Evolutionary conservation across 2,329 filamentous ascomycete species (phyloP), one percentile per base, ranked within the genome.

Genomic region (Aquanectria penicillioides): DNA sequence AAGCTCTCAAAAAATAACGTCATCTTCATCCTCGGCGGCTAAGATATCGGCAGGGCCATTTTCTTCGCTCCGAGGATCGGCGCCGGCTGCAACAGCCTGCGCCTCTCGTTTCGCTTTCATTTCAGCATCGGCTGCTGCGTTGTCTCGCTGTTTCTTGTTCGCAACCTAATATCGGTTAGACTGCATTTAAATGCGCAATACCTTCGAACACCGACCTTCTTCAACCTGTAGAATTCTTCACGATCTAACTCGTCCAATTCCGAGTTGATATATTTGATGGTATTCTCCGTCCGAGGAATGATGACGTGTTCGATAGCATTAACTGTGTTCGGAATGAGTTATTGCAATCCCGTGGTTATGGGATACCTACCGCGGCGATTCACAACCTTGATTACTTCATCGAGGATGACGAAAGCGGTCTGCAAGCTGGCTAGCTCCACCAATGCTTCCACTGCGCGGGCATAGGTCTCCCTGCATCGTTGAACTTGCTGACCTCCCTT

Each of bases 251-350:
- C 95, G 74, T 99, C 95, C 13, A 99, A 86, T 76, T 99, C 95
- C 1, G 94, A 97, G 80, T 98, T 98, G 84, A 98, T 98, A 73
- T 98, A 99, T 80, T 97, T 97, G 82, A 99, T 99, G n/a, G 95
- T 99, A 73, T 98, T 99, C 76, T 99, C 95, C 12, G 95, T 99
- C 66, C 95, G 86, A 11, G 95, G 95, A 71, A 99, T 99, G 69
- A 99, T 98, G 69, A 99, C 92, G 76, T 96, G 91, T 77, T 95
- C 92, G 71, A 98, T 97, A 56, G 94, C 94, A 74, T 97, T 97
- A 15, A 98, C 94, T 92, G 68, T 59, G 48, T 26, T 44, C 46
- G n/a, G 52, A 15, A 25, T 49, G 3, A 58, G 41, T 17, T 6
- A 22, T 29, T 58, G 47, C 15, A 46, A 15, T 13, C 12, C n/a